A percentile compares a stretch with the other conserved stretches of the same genome.
Evolutionary conservation across 1,139 yeast genomes (phyloP).

Genomic region (Kurtzmaniella natalensis): DNA sequence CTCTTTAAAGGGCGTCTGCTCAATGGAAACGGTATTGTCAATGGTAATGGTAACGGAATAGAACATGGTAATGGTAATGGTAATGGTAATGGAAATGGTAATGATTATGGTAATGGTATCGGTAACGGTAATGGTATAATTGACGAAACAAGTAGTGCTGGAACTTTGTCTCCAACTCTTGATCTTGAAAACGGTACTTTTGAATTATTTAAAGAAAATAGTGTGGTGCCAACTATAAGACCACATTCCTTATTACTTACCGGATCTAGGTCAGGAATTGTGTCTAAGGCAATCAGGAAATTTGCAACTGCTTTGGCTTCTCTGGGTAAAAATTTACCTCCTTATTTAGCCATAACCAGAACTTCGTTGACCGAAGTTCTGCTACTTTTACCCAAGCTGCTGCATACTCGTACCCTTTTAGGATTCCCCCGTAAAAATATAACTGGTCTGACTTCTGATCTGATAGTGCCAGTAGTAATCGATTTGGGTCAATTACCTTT

Average conservation of each 20-base stretch:
- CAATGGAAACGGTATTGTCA: conserved; percentile 4
- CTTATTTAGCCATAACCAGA: conserved; percentile 57
- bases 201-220: conserved; percentile 32
- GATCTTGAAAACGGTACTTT: conserved; percentile 33
- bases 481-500: conserved; percentile 55
- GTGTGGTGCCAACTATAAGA: conserved; percentile 42
- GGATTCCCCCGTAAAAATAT: conserved; percentile 41
- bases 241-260: conserved; percentile 48
- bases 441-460: conserved; percentile 57
- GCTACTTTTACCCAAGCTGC: conserved; percentile 47
- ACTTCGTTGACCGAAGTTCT: conserved; percentile 53
- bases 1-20: too few species aligned
- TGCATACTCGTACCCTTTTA: conserved; percentile 27
- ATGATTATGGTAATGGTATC: neutral
- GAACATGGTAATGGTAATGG: conserved; percentile 2
- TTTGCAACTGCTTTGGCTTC: conserved; percentile 27
- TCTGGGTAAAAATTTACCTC: conserved; percentile 28
- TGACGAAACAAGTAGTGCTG: conserved; percentile 3
- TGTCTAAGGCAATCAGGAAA: conserved; percentile 33
- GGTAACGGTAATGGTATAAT: conserved; percentile 4
- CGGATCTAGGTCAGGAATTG: conserved; percentile 55
- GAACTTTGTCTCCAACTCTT: conserved; percentile 9
- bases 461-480: conserved; percentile 52
- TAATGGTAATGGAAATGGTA: neutral
- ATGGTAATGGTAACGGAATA: neutral